These are phyloP conservation scores for Colletotrichum plurivorum DNA, from an alignment of 2,329 filamentous ascomycete genomes.

Conservation along the genomic window DNA sequence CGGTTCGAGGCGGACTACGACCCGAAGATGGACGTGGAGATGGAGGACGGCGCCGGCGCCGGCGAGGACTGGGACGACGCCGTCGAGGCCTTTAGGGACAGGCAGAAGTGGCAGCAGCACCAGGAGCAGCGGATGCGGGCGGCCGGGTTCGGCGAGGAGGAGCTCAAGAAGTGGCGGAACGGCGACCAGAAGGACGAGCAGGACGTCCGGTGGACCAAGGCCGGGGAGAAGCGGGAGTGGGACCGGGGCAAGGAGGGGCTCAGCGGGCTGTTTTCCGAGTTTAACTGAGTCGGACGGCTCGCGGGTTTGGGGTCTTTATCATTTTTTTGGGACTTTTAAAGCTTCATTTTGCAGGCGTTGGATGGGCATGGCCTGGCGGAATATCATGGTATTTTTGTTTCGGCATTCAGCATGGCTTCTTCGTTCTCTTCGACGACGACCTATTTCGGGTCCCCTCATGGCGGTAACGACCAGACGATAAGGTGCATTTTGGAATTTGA, in stretches of 20 bases:
- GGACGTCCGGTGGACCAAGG: constrained; percentile 79
- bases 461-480: too few species aligned
- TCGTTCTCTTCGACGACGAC: too few species aligned
- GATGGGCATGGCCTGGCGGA: background rate
- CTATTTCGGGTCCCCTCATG: too few species aligned
- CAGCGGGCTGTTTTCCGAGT: constrained; percentile 39
- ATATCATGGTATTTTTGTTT: too few species aligned
- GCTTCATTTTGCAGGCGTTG: background rate
- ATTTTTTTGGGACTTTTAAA: background rate
- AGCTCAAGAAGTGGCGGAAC: constrained; percentile 81
- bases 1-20: constrained; percentile 81
- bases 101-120: constrained; percentile 82
- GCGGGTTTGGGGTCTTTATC: background rate
- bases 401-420: too few species aligned
- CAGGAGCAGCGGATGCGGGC: constrained; percentile 82
- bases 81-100: constrained; percentile 82
- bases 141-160: constrained; percentile 83
- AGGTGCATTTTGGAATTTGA: too few species aligned
- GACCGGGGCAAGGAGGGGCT: constrained; percentile 65
- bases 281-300: constrained; percentile 22
- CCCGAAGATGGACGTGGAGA: constrained; percentile 68
- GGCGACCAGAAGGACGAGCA: constrained; percentile 68
- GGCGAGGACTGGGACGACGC: constrained; percentile 83
- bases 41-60: constrained; percentile 62
- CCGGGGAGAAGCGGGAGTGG: constrained; percentile 75